phyloP scores from a whole-genome alignment of 2,329 filamentous ascomycete species.

The Neofusicoccum umdonicola region DNA sequence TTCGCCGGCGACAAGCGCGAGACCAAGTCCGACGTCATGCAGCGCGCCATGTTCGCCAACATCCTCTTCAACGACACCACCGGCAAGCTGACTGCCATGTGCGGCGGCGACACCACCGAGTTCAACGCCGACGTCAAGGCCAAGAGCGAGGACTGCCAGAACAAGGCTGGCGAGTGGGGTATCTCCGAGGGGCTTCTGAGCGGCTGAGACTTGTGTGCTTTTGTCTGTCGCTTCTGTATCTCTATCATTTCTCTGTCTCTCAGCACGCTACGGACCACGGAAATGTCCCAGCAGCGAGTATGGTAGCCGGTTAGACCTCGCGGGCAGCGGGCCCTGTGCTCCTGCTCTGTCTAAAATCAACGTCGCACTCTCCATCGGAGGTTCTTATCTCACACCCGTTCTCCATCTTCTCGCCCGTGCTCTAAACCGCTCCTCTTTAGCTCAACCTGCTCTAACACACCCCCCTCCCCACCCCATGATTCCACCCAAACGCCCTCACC shows the following conservation, averaged over 20 bases:
- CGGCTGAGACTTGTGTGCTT: background rate
- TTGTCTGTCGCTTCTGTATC: background rate
- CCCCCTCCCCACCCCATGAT: slow-evolving; percentile 1
- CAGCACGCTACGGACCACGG: no score
- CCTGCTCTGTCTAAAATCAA: no score
- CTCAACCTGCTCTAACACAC: background rate
- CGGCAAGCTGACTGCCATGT: slow-evolving; percentile 6
- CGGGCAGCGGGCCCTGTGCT: no score
- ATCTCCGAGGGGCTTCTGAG: slow-evolving; percentile 1
- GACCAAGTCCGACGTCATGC: slow-evolving; percentile 9
- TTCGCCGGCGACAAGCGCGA: background rate
- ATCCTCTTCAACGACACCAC: slow-evolving; percentile 14
- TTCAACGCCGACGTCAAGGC: slow-evolving; percentile 7
- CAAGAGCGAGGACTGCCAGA: background rate
- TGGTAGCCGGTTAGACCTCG: no score
- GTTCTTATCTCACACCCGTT: no score
- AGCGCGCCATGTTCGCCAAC: slow-evolving; percentile 12
- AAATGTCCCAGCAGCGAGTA: no score
- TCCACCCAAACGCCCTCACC: slow-evolving; percentile 26
- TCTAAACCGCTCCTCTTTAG: background rate
- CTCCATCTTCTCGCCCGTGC: background rate
- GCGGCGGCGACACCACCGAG: background rate
- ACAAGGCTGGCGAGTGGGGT: background rate
- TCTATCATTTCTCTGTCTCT: background rate
- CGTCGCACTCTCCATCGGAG: no score